Evolutionary conservation across 345 rosid species (phyloP).

Genomic region (Salix koriyanagi): DNA sequence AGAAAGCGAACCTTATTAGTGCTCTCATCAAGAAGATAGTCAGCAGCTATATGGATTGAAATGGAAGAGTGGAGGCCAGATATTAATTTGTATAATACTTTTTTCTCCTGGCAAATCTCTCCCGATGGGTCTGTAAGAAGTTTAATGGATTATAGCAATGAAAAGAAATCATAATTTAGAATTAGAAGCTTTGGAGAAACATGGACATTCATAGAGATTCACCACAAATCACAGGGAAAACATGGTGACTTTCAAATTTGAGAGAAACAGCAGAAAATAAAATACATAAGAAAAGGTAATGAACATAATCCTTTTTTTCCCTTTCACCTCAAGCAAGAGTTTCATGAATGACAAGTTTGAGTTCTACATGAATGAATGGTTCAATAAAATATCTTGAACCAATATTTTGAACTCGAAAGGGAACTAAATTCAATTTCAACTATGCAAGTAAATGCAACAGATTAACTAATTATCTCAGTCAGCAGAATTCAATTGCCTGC

Average conservation of each 20-base stretch:
- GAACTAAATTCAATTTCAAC: background rate
- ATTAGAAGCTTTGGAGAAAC: background rate
- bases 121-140: slow-evolving; percentile 59
- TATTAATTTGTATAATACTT: slow-evolving; percentile 76
- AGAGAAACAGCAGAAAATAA: background rate
- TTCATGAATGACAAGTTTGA: background rate
- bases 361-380: background rate
- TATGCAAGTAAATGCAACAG: background rate
- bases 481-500: background rate
- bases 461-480: background rate
- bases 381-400: background rate
- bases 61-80: slow-evolving; percentile 98
- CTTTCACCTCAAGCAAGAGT: background rate
- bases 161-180: background rate
- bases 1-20: slow-evolving; percentile 44
- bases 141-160: background rate
- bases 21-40: slow-evolving; percentile 34
- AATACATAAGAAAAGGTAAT: background rate
- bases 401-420: background rate
- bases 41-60: slow-evolving; percentile 54
- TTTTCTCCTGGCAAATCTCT: slow-evolving; percentile 80
- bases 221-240: background rate
- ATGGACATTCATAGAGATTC: background rate
- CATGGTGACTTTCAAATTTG: background rate
- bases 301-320: background rate